Evolutionary conservation across 352 stramenopile species (phyloP), one percentile per base, ranked within the genome.

Genomic region (Globisporangium camurandrum): DNA sequence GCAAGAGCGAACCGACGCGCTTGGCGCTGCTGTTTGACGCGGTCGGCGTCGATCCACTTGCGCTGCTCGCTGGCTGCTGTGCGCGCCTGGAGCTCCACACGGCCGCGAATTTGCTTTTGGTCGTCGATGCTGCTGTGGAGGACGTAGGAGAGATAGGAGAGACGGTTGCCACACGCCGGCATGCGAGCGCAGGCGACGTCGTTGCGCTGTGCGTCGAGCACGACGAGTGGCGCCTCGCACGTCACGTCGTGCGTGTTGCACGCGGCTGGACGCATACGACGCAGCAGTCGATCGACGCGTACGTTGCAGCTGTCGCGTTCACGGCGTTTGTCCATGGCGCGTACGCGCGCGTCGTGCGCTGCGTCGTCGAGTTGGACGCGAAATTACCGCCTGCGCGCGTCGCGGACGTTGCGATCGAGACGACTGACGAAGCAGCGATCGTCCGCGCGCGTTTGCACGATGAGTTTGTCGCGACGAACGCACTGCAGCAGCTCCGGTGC

Each of bases 1-100:
- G 79, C 23, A 93, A 93, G 59, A 88, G 79, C 51, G 83, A 93
- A 46, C 83, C 79, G 5, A 90, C 81, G 26, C 73, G 83, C 1
- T 58, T 90, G 11, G 68, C 73, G 46, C 5, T 86, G 41, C 51
- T 93, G 41, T 93, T 93, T 34, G 77, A 76, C 1, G 41, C 66
- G 3, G 79, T 70, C 0, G 83, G 83, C 0, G n/a, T n/a, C n/a
- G 83, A 93, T 27, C 79, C 83, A 2, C 56, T 84, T 30, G 64
- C 84, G 30, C 59, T 93, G 22, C 64, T 93, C 1, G 52, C 49
- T 1, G 66, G 79, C 27, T 91, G 79, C 34, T 69, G 75, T 7
- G 64, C 83, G 40, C 75, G 77, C 9, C 76, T 68, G 0, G 75
- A 93, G 66, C 54, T 93, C 11, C 76, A 65, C 17, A 93, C 83